A percentile compares a stretch with the other conserved stretches of the same genome.
Evolutionary conservation across 2,329 filamentous ascomycete species (phyloP).

Genomic region (Didymosphaeria variabile): DNA sequence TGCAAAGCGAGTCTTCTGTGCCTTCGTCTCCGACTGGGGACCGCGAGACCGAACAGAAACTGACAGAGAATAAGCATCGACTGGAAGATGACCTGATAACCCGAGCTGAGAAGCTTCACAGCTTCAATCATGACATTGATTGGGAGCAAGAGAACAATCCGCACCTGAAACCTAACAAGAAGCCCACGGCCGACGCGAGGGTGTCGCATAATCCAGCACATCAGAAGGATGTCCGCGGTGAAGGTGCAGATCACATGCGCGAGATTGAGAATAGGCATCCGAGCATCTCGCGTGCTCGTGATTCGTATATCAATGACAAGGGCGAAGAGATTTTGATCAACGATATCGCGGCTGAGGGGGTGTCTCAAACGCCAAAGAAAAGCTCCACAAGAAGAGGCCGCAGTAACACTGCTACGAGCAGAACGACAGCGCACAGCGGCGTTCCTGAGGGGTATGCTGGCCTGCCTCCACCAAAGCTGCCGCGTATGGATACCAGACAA

Average conservation of each 20-base stretch:
- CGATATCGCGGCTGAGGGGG: constrained; percentile 70
- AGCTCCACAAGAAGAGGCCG: constrained; percentile 49
- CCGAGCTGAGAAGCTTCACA: constrained; percentile 65
- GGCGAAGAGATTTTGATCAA: constrained; percentile 75
- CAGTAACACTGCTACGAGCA: constrained; percentile 45
- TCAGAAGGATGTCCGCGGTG: constrained; percentile 78
- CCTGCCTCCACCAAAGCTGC: constrained; percentile 68
- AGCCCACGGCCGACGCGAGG: constrained; percentile 64
- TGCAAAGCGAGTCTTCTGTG: constrained; percentile 47
- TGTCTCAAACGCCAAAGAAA: constrained; percentile 55
- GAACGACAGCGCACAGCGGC: constrained; percentile 40
- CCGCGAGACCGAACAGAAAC: constrained; percentile 49
- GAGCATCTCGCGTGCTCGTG: constrained; percentile 71
- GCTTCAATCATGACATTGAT: constrained; percentile 80
- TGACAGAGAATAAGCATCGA: constrained; percentile 51
- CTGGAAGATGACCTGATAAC: constrained; percentile 66
- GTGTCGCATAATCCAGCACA: constrained; percentile 71
- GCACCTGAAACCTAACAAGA: constrained; percentile 64
- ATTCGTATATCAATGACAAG: constrained; percentile 73
- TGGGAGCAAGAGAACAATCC: constrained; percentile 67
- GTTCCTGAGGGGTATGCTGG: constrained; percentile 54
- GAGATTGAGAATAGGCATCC: constrained; percentile 60
- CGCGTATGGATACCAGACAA: constrained; percentile 70
- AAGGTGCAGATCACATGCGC: constrained; percentile 77
- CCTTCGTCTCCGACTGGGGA: constrained; percentile 46